phyloP scores from a whole-genome alignment of 2,329 filamentous ascomycete genomes.

The Nothophaeocryptopus gaeumannii region DNA sequence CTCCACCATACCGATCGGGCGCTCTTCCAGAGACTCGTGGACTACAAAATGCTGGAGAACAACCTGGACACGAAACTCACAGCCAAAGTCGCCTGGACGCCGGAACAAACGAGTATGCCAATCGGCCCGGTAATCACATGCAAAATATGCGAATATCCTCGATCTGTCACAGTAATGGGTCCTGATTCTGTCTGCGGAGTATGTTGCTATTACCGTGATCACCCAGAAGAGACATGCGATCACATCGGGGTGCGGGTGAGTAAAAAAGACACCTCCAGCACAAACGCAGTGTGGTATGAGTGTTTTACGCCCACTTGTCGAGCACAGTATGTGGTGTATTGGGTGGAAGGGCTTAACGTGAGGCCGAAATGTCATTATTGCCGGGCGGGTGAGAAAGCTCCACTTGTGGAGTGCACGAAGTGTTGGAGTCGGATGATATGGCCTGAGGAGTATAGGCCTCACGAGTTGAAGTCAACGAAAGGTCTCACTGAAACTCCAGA shows the following conservation, averaged over 20 bases:
- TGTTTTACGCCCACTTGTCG: conserved; percentile 8
- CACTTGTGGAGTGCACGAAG: conserved; percentile 9
- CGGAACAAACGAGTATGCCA: conserved; percentile 6
- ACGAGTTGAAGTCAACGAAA: neutral
- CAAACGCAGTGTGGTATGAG: conserved; percentile 8
- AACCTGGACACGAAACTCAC: conserved; percentile 13
- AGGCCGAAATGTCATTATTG: conserved; percentile 19
- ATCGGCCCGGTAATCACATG: conserved; percentile 12
- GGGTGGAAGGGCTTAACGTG: conserved; percentile 11
- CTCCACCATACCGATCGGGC: conserved; percentile 4
- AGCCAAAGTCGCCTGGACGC: conserved; percentile 12
- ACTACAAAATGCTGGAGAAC: conserved; percentile 18
- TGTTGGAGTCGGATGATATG: conserved; percentile 13
- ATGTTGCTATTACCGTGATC: conserved; percentile 5
- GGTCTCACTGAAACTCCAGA: too few species aligned
- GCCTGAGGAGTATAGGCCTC: conserved; percentile 15
- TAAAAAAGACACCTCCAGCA: neutral
- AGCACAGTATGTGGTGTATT: conserved; percentile 14
- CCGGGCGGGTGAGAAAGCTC: conserved; percentile 1
- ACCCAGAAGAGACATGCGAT: neutral
- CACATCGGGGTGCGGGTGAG: neutral
- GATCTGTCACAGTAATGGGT: conserved; percentile 16
- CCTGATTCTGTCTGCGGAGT: conserved; percentile 9
- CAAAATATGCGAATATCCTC: conserved; percentile 11
- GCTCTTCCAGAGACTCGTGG: conserved; percentile 15